A percentile compares a stretch with the other conserved stretches of the same genome.
Conservation (phyloP, 2,329 filamentous ascomycete species). For the Aspergillus japonicus region DNA sequence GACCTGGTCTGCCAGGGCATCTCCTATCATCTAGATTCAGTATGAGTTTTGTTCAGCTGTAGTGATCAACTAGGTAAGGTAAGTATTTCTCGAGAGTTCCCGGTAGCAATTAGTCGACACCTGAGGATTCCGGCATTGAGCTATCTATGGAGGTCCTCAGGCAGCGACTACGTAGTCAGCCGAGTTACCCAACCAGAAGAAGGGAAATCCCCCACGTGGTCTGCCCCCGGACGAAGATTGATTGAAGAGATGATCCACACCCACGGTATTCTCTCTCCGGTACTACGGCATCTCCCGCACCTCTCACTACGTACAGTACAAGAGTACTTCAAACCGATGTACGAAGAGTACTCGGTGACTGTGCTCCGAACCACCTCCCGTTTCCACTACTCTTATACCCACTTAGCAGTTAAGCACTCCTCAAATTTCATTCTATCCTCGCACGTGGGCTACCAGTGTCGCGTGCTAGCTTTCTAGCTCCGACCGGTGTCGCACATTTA, state of each 20-base stretch:
- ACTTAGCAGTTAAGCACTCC: too few species aligned
- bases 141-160: background rate
- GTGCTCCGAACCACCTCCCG: background rate
- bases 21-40: too few species aligned
- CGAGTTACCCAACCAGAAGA: background rate
- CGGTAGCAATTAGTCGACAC: background rate
- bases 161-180: background rate
- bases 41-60: too few species aligned
- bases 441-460: conserved; percentile 1
- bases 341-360: too few species aligned
- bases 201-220: background rate
- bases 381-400: background rate
- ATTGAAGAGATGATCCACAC: background rate
- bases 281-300: background rate
- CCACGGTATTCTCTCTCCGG: background rate
- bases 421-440: background rate
- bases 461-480: background rate
- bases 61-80: too few species aligned
- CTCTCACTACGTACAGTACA: background rate
- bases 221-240: background rate
- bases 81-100: too few species aligned
- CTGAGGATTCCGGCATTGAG: background rate
- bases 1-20: too few species aligned
- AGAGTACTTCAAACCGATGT: too few species aligned
- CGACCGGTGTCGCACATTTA: conserved; percentile 1